Evolutionary conservation across 2,329 filamentous ascomycete genomes (phyloP).

Genomic region (Teratosphaeriaceae sp.): DNA sequence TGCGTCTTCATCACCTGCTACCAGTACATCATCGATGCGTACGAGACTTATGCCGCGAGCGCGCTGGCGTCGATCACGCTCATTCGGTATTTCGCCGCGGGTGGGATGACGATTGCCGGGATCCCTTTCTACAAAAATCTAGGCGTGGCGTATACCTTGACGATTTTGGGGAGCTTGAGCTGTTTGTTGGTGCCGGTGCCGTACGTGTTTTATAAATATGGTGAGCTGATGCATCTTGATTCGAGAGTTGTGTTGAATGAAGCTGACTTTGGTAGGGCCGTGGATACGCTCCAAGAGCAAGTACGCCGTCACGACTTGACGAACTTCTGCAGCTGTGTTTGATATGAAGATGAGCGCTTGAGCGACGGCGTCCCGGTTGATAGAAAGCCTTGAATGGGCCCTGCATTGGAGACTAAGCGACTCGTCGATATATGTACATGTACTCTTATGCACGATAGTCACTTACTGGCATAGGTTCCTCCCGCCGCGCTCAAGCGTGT

Average conservation of each 20-base stretch:
- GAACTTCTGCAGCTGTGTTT: no score
- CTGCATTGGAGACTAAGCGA: no score
- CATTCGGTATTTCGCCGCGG: slow-evolving; percentile 35
- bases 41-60: slow-evolving; percentile 47
- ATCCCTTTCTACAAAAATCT: slow-evolving; percentile 36
- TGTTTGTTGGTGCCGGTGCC: slow-evolving; percentile 33
- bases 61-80: slow-evolving; percentile 39
- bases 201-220: slow-evolving; percentile 40
- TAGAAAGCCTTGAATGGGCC: no score
- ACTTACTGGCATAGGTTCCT: no score
- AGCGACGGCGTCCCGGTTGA: no score
- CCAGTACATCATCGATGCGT: slow-evolving; percentile 54
- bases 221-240: slow-evolving; percentile 11
- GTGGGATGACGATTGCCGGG: slow-evolving; percentile 34
- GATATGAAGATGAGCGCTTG: no score
- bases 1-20: slow-evolving; percentile 47
- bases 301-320: slow-evolving; percentile 17
- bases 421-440: no score
- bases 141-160: slow-evolving; percentile 30
- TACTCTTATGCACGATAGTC: no score
- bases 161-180: slow-evolving; percentile 29
- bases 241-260: background rate
- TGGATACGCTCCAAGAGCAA: slow-evolving; percentile 25
- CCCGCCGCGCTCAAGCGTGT: no score
- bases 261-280: no score